phyloP scores from a whole-genome alignment of 2,329 filamentous ascomycete species.

The Penicillium sp. region DNA sequence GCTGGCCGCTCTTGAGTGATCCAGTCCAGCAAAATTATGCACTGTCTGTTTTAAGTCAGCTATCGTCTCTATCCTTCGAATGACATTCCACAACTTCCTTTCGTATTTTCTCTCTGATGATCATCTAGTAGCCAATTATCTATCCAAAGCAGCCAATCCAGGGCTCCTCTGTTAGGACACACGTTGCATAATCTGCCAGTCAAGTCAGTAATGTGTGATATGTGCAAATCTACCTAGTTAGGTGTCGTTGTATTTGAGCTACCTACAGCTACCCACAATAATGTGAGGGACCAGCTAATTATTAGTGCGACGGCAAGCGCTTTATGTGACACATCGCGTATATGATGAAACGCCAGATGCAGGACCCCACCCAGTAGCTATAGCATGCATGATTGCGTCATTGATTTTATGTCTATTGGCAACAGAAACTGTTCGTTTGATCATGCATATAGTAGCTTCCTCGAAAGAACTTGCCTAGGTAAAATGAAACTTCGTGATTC shows the following conservation, averaged over 20 bases:
- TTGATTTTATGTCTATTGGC: neutral
- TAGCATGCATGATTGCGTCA: neutral
- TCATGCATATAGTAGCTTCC: neutral
- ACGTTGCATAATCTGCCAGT: neutral
- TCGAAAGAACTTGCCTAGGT: neutral
- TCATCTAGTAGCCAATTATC: neutral
- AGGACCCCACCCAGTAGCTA: neutral
- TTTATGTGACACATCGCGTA: neutral
- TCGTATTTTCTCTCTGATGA: neutral
- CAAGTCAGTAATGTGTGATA: too few relatives aligned
- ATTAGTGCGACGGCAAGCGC: neutral
- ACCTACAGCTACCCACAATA: neutral
- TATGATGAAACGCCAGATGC: neutral
- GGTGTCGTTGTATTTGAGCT: neutral
- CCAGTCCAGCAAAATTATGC: neutral
- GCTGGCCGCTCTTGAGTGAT: neutral
- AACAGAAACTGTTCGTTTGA: neutral
- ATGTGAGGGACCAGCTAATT: neutral
- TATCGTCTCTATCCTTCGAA: neutral
- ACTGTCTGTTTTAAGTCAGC: neutral
- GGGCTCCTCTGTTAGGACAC: too few relatives aligned
- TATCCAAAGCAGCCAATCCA: neutral
- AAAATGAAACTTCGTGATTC: neutral
- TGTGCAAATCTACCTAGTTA: neutral
- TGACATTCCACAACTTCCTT: neutral